phyloP scores from a whole-genome alignment of 2,329 filamentous ascomycete genomes.

The Lachnellula arida region DNA sequence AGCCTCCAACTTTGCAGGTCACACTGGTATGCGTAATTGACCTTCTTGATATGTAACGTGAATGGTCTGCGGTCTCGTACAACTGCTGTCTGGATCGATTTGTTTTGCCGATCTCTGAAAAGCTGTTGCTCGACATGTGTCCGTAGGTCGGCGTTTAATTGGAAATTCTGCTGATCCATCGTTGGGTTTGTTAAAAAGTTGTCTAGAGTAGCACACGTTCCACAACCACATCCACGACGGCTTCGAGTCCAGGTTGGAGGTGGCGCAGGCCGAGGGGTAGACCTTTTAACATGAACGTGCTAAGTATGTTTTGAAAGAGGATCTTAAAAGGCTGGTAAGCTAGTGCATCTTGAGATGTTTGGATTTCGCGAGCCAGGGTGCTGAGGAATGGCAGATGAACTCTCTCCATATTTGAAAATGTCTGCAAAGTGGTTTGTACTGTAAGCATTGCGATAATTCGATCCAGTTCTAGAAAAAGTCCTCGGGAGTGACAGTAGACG shows the following conservation, averaged over 20 bases:
- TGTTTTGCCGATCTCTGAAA: not conserved
- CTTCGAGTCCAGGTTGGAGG: not conserved
- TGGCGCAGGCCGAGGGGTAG: not conserved
- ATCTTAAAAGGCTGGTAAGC: not conserved
- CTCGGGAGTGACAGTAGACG: not conserved
- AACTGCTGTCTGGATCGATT: not conserved
- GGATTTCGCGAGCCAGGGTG: not conserved
- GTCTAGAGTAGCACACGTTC: not conserved
- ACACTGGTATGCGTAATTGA: not conserved
- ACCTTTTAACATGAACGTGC: not conserved
- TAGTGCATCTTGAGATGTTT: not conserved
- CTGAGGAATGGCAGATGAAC: not conserved
- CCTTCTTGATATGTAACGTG: not conserved
- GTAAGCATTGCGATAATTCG: not conserved
- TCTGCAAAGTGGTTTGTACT: not conserved
- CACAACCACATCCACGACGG: not conserved
- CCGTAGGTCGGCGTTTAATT: not conserved
- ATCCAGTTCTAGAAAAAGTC: not conserved
- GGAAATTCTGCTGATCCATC: not conserved
- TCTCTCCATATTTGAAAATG: not conserved
- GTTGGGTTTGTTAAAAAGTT: not conserved
- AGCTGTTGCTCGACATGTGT: not conserved
- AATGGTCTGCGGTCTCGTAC: not conserved
- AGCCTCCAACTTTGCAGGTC: not conserved
- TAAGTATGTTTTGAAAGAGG: not conserved